Conservation (phyloP, 371 early-diverging fungal genomes). For the Saksenaea oblongispora region DNA sequence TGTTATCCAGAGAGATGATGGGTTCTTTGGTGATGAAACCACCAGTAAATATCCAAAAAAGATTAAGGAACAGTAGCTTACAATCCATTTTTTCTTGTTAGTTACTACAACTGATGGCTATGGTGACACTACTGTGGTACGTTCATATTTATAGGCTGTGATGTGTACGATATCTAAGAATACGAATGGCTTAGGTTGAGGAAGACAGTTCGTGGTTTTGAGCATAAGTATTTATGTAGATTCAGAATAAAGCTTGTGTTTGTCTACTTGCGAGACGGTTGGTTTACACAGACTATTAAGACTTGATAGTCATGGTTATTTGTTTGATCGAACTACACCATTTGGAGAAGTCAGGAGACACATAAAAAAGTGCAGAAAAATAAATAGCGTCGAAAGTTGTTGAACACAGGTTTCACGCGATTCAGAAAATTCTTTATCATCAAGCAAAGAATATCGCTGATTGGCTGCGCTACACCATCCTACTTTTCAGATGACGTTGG, state of each 20-base stretch:
- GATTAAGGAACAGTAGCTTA: not conserved
- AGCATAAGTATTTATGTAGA: no score
- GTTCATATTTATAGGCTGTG: no score
- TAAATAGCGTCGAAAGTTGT: not conserved
- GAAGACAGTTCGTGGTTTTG: not conserved
- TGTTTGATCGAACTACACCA: slow-evolving; percentile 1
- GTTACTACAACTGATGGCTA: not conserved
- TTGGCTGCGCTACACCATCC: no score
- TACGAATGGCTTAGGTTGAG: not conserved
- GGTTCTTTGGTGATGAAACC: slow-evolving; percentile 30
- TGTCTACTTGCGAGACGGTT: no score
- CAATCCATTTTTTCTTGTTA: not conserved
- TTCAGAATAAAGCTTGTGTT: no score
- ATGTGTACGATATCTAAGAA: not conserved
- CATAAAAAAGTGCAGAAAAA: slow-evolving; percentile 50
- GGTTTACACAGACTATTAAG: no score
- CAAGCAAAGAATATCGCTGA: no score
- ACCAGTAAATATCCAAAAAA: slow-evolving; percentile 12
- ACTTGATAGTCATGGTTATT: no score
- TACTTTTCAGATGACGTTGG: slow-evolving; percentile 21
- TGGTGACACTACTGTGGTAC: not conserved
- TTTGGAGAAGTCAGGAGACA: slow-evolving; percentile 43
- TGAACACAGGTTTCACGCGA: not conserved
- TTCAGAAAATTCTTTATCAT: no score
- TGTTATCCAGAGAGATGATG: slow-evolving; percentile 29